Evolutionary conservation across 75 land plant genomes (phyloP).

Genomic region (Picea glauca): DNA sequence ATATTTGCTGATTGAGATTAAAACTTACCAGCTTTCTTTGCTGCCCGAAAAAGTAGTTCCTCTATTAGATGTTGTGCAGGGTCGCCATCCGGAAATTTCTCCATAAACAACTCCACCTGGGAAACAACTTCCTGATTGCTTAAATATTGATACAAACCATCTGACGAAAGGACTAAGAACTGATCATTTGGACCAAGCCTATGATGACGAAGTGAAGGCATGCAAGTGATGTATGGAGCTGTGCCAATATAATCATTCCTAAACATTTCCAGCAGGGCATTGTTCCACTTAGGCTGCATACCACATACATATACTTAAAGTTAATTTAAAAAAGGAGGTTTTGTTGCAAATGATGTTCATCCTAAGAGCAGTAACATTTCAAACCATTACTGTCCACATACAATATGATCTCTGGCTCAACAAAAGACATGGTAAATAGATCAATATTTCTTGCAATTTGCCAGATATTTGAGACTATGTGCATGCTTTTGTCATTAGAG

Average conservation of each 20-base stretch:
- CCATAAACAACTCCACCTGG: slow-evolving; percentile 81
- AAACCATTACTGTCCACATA: background rate
- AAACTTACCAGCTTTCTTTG: slow-evolving; percentile 84
- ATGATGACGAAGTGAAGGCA: slow-evolving; percentile 82
- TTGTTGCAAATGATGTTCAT: background rate
- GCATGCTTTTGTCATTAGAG: background rate
- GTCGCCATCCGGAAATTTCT: slow-evolving; percentile 91
- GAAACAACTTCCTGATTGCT: slow-evolving; percentile 93
- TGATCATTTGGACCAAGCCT: slow-evolving; percentile 83
- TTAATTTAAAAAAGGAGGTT: slow-evolving; percentile 1
- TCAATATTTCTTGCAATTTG: background rate
- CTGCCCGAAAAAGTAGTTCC: slow-evolving; percentile 88
- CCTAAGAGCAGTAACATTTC: background rate
- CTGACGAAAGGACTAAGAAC: slow-evolving; percentile 93
- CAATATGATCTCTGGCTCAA: too few relatives aligned
- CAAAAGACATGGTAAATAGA: background rate
- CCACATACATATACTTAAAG: background rate
- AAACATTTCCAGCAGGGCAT: slow-evolving; percentile 78
- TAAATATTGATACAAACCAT: slow-evolving; percentile 92
- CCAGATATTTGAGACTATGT: background rate
- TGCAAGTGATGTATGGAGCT: slow-evolving; percentile 68
- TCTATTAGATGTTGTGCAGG: slow-evolving; percentile 94
- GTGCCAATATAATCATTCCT: slow-evolving; percentile 68
- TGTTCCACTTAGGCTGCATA: slow-evolving; percentile 84
- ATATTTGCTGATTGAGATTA: background rate